A percentile compares a stretch with the other conserved stretches of the same genome.
Conservation (phyloP, 2,329 filamentous ascomycete species). For the Biscogniauxia marginata region DNA sequence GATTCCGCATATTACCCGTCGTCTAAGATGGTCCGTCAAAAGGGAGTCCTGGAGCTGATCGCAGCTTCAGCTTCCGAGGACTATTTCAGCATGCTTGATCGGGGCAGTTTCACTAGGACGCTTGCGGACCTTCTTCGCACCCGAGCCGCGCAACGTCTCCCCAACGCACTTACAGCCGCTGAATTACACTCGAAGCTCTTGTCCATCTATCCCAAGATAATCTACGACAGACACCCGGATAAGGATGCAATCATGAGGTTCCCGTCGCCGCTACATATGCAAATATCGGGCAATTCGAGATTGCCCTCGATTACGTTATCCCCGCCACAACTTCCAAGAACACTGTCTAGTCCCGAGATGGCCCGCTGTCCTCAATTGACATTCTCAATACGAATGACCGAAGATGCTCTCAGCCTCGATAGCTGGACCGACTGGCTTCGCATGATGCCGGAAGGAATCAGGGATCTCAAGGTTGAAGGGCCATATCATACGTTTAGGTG, state of each 20-base stretch:
- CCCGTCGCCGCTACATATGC: conserved; percentile 55
- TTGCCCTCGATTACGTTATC: conserved; percentile 57
- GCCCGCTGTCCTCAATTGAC: conserved; percentile 43
- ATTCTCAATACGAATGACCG: conserved; percentile 49
- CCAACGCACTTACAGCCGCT: conserved; percentile 47
- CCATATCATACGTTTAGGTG: conserved; percentile 44
- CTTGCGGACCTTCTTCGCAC: conserved; percentile 50
- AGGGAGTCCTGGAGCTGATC: conserved; percentile 55
- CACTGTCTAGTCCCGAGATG: conserved; percentile 40
- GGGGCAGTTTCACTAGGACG: conserved; percentile 51
- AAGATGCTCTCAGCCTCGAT: conserved; percentile 51
- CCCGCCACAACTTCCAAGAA: conserved; percentile 43
- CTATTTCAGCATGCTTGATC: conserved; percentile 46
- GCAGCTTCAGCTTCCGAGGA: conserved; percentile 55
- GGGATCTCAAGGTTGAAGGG: conserved; percentile 54
- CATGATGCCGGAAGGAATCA: conserved; percentile 56
- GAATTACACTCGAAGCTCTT: conserved; percentile 56
- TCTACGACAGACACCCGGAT: conserved; percentile 49
- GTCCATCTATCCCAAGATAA: conserved; percentile 50
- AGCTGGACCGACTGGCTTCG: conserved; percentile 59
- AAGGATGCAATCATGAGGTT: conserved; percentile 48
- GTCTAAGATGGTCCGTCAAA: conserved; percentile 49
- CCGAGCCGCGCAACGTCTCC: conserved; percentile 42
- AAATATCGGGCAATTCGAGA: conserved; percentile 52
- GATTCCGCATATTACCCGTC: conserved; percentile 58